These are phyloP conservation scores for Rubia tinctorum DNA, from an alignment of 305 asterid genomes.

Conservation along the genomic window DNA sequence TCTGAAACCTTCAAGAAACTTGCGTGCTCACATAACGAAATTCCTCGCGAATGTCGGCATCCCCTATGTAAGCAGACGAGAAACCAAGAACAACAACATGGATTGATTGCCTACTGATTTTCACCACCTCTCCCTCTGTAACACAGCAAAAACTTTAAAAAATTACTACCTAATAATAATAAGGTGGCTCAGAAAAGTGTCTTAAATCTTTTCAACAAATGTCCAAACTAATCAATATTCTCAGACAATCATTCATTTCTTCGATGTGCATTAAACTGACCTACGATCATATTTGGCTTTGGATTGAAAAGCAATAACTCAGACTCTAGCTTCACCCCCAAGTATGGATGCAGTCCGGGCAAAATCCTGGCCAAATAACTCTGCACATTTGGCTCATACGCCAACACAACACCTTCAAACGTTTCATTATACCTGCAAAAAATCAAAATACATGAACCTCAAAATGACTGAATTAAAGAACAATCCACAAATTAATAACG, in stretches of 20 bases:
- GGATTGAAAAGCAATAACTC: constrained; percentile 36
- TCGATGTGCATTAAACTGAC: constrained; percentile 24
- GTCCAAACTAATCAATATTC: neutral
- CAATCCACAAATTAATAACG: neutral
- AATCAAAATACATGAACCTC: neutral
- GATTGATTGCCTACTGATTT: constrained; percentile 47
- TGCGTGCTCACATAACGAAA: constrained; percentile 42
- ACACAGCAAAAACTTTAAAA: constrained; percentile 5
- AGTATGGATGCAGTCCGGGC: constrained; percentile 57
- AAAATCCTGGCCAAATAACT: constrained; percentile 53
- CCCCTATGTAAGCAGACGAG: constrained; percentile 46
- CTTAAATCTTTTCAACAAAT: neutral
- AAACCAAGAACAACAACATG: constrained; percentile 68
- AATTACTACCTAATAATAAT: neutral
- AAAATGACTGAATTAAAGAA: neutral
- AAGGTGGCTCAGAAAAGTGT: neutral
- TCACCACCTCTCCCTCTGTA: constrained; percentile 73
- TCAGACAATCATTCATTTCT: neutral
- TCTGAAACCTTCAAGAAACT: neutral
- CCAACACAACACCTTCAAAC: constrained; percentile 79
- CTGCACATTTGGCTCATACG: constrained; percentile 46
- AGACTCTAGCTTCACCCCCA: constrained; percentile 46
- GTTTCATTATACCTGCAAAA: constrained; percentile 50
- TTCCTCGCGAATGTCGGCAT: constrained; percentile 54
- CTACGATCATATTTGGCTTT: constrained; percentile 59